Percentiles rank a stretch among this genome's conserved stretches.
Conservation (phyloP, 2,329 filamentous ascomycete genomes). For the Ophiostoma sp. region DNA sequence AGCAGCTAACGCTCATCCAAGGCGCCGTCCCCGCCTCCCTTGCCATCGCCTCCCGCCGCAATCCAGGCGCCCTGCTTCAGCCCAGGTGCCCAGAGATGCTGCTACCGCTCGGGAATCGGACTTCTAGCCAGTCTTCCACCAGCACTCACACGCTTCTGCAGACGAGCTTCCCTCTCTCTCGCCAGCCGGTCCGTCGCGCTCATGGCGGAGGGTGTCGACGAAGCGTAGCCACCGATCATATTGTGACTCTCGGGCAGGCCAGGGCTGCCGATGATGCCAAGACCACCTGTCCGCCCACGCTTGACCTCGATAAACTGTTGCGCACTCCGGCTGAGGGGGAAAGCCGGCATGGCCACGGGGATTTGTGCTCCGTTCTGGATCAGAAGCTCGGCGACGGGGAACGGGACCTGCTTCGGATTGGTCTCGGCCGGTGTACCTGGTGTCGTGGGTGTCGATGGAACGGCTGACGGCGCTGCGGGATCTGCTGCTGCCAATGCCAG, state of each 20-base stretch:
- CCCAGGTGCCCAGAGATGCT: constrained; percentile 21
- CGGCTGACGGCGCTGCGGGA: constrained; percentile 66
- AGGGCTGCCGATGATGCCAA: constrained; percentile 8
- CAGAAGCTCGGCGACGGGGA: constrained; percentile 84
- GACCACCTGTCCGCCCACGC: constrained; percentile 41
- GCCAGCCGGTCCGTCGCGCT: constrained; percentile 44
- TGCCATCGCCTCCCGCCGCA: background rate
- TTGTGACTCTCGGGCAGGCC: background rate
- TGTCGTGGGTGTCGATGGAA: constrained; percentile 30
- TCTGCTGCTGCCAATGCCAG: constrained; percentile 89
- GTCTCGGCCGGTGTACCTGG: constrained; percentile 31
- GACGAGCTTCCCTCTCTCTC: constrained; percentile 60
- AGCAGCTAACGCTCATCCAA: constrained; percentile 8
- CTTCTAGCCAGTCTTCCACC: constrained; percentile 66
- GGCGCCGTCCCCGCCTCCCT: constrained; percentile 13
- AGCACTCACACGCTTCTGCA: constrained; percentile 75
- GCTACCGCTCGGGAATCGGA: constrained; percentile 58
- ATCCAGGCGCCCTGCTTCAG: constrained; percentile 13
- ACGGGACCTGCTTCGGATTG: constrained; percentile 57
- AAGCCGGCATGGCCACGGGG: constrained; percentile 66
- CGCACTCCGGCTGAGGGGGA: constrained; percentile 76
- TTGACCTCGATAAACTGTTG: constrained; percentile 82
- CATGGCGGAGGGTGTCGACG: constrained; percentile 52
- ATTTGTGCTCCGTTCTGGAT: constrained; percentile 92
- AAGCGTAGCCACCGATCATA: constrained; percentile 18